Evolutionary conservation across 2,329 filamentous ascomycete genomes (phyloP).

Genomic region (Colletotrichum lupini): DNA sequence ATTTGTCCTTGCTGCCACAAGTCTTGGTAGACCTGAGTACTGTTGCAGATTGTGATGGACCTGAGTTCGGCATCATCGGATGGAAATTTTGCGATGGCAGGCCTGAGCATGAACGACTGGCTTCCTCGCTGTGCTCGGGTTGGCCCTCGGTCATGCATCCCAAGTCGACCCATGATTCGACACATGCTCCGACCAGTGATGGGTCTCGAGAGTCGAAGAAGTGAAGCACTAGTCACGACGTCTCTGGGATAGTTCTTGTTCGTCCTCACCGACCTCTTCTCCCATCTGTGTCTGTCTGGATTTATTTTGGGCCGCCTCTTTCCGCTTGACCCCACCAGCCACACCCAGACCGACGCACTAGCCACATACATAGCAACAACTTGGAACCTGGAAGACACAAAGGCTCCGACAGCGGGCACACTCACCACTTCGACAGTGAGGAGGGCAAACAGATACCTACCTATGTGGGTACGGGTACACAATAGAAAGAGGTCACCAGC

Average conservation of each 20-base stretch:
- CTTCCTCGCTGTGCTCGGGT: neutral
- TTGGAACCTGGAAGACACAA: neutral
- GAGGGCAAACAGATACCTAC: neutral
- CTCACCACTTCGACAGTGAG: neutral
- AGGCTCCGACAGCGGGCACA: neutral
- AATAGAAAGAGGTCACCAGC: neutral
- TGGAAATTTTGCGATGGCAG: conserved; percentile 34
- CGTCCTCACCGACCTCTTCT: neutral
- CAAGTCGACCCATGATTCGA: neutral
- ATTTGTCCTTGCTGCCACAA: neutral
- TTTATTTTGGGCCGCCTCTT: neutral
- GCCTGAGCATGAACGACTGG: neutral
- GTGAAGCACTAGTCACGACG: neutral
- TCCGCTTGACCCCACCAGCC: neutral
- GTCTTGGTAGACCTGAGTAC: neutral
- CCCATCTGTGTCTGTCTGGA: neutral
- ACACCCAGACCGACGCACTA: neutral
- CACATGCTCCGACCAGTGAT: neutral
- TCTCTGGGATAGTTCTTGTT: neutral
- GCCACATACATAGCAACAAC: neutral
- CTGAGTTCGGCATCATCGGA: conserved; percentile 29
- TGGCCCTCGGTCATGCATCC: neutral
- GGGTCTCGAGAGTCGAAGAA: neutral
- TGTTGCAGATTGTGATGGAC: conserved; percentile 16
- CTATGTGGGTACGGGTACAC: neutral